Percentiles rank a stretch among this genome's conserved stretches.
phyloP scores from a whole-genome alignment of 1,139 yeast genomes.

The Saccharomyces pastorianus region DNA sequence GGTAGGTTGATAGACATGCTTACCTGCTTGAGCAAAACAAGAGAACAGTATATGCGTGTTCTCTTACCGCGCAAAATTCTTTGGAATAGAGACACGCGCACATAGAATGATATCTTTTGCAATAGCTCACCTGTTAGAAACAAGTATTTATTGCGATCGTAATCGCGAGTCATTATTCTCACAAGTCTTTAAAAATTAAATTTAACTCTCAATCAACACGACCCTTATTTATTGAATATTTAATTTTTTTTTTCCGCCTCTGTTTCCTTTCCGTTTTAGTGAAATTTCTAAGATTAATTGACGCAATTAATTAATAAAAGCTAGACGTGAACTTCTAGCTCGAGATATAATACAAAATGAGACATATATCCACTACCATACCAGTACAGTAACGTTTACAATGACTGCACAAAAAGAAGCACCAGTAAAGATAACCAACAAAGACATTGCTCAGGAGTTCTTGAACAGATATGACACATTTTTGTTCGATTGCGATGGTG shows the following conservation, averaged over 20 bases:
- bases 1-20: no score
- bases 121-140: no score
- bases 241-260: neutral
- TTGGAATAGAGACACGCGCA: no score
- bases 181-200: no score
- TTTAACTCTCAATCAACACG: no score
- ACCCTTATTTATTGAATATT: neutral
- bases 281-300: neutral
- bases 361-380: neutral
- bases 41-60: no score
- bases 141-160: no score
- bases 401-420: constrained; percentile 19
- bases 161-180: no score
- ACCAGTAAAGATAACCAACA: constrained; percentile 40
- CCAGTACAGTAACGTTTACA: neutral
- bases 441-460: constrained; percentile 45
- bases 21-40: no score
- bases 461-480: constrained; percentile 67
- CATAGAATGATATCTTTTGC: no score
- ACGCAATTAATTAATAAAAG: neutral
- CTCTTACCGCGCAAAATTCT: no score
- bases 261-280: neutral
- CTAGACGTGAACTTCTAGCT: neutral
- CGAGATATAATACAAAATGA: neutral
- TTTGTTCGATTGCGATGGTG: constrained; percentile 91